These are phyloP conservation scores for Ceratocystis ficicola DNA, from an alignment of 2,329 filamentous ascomycete species.

Conservation along the genomic window DNA sequence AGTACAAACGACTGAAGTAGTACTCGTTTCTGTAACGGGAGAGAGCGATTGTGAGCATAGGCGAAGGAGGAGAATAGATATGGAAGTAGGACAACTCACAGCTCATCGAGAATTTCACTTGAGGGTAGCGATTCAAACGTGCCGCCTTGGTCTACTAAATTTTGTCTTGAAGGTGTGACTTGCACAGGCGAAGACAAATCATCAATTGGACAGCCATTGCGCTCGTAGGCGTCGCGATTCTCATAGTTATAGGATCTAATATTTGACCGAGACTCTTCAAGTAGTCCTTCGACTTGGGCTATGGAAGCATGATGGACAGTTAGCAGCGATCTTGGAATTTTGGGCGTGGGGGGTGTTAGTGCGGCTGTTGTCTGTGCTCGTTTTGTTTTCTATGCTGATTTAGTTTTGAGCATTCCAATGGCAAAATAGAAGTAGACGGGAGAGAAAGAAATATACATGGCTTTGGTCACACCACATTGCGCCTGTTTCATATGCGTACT, in stretches of 20 bases:
- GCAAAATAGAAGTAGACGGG: neutral
- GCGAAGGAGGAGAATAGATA: neutral
- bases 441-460: neutral
- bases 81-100: constrained; percentile 42
- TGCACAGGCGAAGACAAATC: neutral
- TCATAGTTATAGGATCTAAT: constrained; percentile 26
- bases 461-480: neutral
- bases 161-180: neutral
- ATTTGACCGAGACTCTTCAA: constrained; percentile 49
- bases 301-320: constrained; percentile 11
- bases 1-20: constrained; percentile 66
- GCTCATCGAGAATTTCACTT: constrained; percentile 66
- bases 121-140: constrained; percentile 71
- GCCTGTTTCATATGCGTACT: neutral
- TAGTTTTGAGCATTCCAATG: no score
- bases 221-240: neutral
- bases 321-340: neutral
- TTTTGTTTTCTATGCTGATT: neutral
- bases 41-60: neutral
- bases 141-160: constrained; percentile 66
- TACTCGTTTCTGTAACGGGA: constrained; percentile 45
- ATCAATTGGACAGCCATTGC: neutral
- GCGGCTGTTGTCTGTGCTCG: neutral
- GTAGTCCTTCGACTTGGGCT: constrained; percentile 73
- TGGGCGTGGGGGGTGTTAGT: neutral